phyloP scores from a whole-genome alignment of 2,329 filamentous ascomycete species.

The Colletotrichum magnum region DNA sequence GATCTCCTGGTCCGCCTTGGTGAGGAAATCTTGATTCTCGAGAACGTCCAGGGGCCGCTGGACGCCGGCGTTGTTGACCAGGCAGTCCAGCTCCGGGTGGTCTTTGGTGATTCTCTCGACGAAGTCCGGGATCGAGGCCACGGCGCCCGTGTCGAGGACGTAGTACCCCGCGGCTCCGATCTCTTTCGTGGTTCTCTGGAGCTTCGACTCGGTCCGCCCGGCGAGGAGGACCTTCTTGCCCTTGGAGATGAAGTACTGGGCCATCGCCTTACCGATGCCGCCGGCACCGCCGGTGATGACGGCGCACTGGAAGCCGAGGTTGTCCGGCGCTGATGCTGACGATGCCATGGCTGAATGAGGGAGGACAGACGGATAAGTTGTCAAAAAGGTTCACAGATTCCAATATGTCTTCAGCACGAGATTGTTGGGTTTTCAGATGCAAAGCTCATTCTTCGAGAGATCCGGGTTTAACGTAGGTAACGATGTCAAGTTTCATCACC shows the following conservation, averaged over 20 bases:
- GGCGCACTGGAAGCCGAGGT: slow-evolving; percentile 58
- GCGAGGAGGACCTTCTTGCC: slow-evolving; percentile 67
- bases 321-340: neutral
- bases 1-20: slow-evolving; percentile 69
- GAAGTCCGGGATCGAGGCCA: slow-evolving; percentile 59
- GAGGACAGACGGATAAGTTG: too few relatives aligned
- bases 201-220: slow-evolving; percentile 68
- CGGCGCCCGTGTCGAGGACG: slow-evolving; percentile 64
- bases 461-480: neutral
- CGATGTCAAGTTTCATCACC: neutral
- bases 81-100: slow-evolving; percentile 65
- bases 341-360: slow-evolving; percentile 6
- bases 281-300: slow-evolving; percentile 66
- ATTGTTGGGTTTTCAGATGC: too few relatives aligned
- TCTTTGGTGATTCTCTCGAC: slow-evolving; percentile 59
- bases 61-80: slow-evolving; percentile 73
- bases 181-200: slow-evolving; percentile 57
- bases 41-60: slow-evolving; percentile 66
- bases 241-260: slow-evolving; percentile 59
- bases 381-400: too few relatives aligned
- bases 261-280: slow-evolving; percentile 65
- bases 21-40: slow-evolving; percentile 58
- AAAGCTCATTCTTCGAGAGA: neutral
- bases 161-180: slow-evolving; percentile 66
- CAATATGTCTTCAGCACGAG: too few relatives aligned